Conservation (phyloP, 108 stramenopile species). For the Skeletonema tropicum region DNA sequence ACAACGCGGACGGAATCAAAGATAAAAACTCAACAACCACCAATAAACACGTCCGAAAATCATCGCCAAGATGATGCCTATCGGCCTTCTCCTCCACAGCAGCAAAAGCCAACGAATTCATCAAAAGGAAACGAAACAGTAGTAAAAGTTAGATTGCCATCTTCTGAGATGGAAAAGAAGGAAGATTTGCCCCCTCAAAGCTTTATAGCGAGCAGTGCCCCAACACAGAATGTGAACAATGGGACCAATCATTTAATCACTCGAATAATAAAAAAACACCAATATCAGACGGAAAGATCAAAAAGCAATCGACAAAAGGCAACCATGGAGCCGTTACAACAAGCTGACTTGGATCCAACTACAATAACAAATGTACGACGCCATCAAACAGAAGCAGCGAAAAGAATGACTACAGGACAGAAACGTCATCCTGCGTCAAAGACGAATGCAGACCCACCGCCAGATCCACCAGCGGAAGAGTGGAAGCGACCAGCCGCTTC, state of each 20-base stretch:
- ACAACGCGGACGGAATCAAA: neutral
- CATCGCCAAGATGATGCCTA: slow-evolving; percentile 2
- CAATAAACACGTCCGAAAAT: neutral
- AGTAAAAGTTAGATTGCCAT: neutral
- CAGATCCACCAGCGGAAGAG: slow-evolving; percentile 33
- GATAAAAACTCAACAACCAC: neutral
- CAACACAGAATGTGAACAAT: neutral
- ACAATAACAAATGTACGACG: neutral
- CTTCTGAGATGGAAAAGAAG: neutral
- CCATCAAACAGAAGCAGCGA: neutral
- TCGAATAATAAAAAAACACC: neutral
- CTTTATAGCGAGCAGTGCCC: neutral
- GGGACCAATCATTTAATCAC: neutral
- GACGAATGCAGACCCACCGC: slow-evolving; percentile 22
- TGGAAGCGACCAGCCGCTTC: slow-evolving; percentile 26
- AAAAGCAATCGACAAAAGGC: neutral
- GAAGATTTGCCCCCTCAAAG: neutral
- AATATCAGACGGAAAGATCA: neutral
- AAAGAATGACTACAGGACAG: neutral
- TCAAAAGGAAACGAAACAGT: neutral
- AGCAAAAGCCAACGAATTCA: neutral
- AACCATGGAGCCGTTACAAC: neutral
- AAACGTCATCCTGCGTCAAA: neutral
- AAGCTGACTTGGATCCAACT: neutral
- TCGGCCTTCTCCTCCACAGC: slow-evolving; percentile 5